Base-by-base conservation (phyloP, 768 basidiomycete species). In the Collybia sp. region DNA sequence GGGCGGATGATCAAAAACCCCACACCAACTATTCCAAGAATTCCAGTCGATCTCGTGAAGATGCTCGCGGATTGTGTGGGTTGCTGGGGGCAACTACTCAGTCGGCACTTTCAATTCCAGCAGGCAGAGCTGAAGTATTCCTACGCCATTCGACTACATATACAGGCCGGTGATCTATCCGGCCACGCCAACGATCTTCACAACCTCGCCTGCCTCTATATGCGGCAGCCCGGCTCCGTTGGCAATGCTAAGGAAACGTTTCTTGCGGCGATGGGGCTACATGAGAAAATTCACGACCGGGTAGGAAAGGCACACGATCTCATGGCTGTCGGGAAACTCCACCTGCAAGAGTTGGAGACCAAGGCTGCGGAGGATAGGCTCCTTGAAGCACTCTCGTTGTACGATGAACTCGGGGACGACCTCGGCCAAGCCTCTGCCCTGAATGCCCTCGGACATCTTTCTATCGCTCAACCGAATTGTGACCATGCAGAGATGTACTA, bases 171-270 rank as follows among this genome's bases (percentile, higher is more conserved):
- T 10, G 61, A 62, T 47, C 19, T 46, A 8, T 42, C 45, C 6
- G 62, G 62, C 6, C 55, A 61, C 12, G 64, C 61, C 12, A 60
- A 60, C 20, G 62, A 64, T 36, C 47, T 58, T 5, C 52, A 62
- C 20, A 64, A 64, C 42, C 45, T 62, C 6, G 63, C 53, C 4
- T 49, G 57, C 15, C 48, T 59, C 1, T 36, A 55, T n/a, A 53
- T 53, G 25, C 44, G 54, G 36, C 30, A 50, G 10, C 20, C 39
- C 31, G 12, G n/a, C 2, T 40, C 43, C 5, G 30, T 44, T 12
- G 47, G 47, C 18, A 47, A 51, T 20, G 55, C 61, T 12, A 18
- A 53, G 41, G 40, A 32, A 12, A 41, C 44, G 16, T 57, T 61
- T 18, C 19, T 37, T 12, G 44, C 45, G 25, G 58, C 61, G 2